Evolutionary conservation across 371 early-diverging fungal genomes (phyloP).

Genomic region (Mucor mucedo): DNA sequence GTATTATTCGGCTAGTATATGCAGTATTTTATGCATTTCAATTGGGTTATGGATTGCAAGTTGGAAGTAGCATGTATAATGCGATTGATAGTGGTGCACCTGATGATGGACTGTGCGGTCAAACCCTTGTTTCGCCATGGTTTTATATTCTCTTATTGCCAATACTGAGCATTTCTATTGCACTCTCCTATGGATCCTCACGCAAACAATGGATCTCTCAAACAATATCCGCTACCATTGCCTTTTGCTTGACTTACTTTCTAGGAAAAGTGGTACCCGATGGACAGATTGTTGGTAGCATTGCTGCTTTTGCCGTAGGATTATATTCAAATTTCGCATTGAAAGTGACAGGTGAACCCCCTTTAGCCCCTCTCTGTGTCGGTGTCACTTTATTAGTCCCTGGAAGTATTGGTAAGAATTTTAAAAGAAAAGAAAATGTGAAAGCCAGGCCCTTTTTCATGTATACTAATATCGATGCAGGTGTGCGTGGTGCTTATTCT

Average conservation of each 20-base stretch:
- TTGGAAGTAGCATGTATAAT: constrained; percentile 60
- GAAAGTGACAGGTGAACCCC: constrained; percentile 43
- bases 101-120: constrained; percentile 33
- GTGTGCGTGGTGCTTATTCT: constrained; percentile 51
- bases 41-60: constrained; percentile 77
- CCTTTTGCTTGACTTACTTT: constrained; percentile 44
- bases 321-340: constrained; percentile 48
- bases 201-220: constrained; percentile 43
- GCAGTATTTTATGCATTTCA: constrained; percentile 79
- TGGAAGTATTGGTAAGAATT: constrained; percentile 47
- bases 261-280: constrained; percentile 41
- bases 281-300: constrained; percentile 38
- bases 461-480: constrained; percentile 19
- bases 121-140: constrained; percentile 38
- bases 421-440: not conserved
- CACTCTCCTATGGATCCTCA: constrained; percentile 51
- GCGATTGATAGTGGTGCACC: constrained; percentile 34
- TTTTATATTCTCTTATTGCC: constrained; percentile 44
- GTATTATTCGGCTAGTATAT: constrained; percentile 80
- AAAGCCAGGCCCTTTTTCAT: not conserved
- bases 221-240: constrained; percentile 32
- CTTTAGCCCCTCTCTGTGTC: constrained; percentile 44
- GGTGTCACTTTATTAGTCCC: constrained; percentile 51
- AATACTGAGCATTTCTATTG: constrained; percentile 37
- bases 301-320: constrained; percentile 49